Evolutionary conservation across 2,329 filamentous ascomycete species (phyloP).

Genomic region (Botrytis elliptica): DNA sequence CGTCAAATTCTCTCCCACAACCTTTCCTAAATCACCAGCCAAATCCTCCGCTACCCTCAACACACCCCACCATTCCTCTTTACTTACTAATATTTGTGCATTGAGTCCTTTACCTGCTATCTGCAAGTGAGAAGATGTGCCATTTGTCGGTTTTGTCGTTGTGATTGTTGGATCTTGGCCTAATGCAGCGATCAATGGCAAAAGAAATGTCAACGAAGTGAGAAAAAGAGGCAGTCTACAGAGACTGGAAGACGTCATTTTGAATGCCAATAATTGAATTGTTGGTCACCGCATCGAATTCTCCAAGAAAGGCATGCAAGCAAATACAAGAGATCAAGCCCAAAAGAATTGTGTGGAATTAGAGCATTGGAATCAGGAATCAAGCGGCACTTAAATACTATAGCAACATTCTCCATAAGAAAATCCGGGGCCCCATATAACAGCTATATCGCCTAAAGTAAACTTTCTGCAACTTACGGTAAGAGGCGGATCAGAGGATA

Average conservation of each 20-base stretch:
- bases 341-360: not conserved
- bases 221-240: not conserved
- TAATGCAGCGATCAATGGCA: constrained; percentile 7
- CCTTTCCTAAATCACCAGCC: constrained; percentile 64
- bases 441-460: not conserved
- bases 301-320: not conserved
- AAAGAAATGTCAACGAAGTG: not conserved
- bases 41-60: constrained; percentile 67
- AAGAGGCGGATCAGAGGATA: not conserved
- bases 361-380: not conserved
- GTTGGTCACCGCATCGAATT: constrained; percentile 1
- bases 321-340: not conserved
- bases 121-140: constrained; percentile 25
- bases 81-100: constrained; percentile 55
- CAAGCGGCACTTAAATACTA: not conserved
- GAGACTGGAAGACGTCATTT: not conserved
- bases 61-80: constrained; percentile 65
- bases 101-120: constrained; percentile 38
- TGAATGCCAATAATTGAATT: not conserved
- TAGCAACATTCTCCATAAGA: not conserved
- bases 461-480: not conserved
- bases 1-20: constrained; percentile 61
- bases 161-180: constrained; percentile 19
- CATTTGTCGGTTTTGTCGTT: constrained; percentile 39
- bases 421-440: constrained; percentile 5